phyloP scores from a whole-genome alignment of 768 basidiomycete species.

The Psilocybe cyanescens region DNA sequence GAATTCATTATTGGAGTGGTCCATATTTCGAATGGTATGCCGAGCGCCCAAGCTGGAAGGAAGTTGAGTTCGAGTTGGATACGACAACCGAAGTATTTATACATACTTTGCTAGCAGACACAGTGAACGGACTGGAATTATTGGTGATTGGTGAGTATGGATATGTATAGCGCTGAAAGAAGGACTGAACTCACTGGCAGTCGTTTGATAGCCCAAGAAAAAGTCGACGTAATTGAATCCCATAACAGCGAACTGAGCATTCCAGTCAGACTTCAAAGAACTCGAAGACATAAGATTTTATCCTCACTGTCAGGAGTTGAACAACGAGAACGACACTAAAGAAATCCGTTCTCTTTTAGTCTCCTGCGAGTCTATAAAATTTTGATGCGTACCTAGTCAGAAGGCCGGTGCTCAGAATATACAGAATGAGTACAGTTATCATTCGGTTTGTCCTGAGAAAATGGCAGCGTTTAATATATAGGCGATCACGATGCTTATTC shows the following conservation, averaged over 20 bases:
- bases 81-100: background rate
- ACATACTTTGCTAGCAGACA: conserved; percentile 5
- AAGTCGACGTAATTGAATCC: conserved; percentile 1
- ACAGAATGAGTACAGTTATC: conserved; percentile 9
- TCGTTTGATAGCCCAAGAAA: conserved; percentile 2
- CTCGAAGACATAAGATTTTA: background rate
- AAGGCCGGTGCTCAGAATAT: conserved; percentile 10
- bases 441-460: conserved; percentile 8
- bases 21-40: background rate
- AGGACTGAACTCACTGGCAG: background rate
- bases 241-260: background rate
- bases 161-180: background rate
- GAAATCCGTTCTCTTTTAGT: background rate
- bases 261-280: background rate
- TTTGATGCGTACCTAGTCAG: conserved; percentile 7
- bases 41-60: background rate
- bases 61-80: background rate
- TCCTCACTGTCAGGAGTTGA: background rate
- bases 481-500: background rate
- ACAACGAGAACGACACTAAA: conserved; percentile 2
- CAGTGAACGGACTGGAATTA: background rate
- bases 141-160: background rate
- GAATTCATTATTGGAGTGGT: background rate
- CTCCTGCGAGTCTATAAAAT: background rate
- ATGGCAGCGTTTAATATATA: background rate